Evolutionary conservation across 257 asterid genomes (phyloP).

Genomic region (Salvia splendens): DNA sequence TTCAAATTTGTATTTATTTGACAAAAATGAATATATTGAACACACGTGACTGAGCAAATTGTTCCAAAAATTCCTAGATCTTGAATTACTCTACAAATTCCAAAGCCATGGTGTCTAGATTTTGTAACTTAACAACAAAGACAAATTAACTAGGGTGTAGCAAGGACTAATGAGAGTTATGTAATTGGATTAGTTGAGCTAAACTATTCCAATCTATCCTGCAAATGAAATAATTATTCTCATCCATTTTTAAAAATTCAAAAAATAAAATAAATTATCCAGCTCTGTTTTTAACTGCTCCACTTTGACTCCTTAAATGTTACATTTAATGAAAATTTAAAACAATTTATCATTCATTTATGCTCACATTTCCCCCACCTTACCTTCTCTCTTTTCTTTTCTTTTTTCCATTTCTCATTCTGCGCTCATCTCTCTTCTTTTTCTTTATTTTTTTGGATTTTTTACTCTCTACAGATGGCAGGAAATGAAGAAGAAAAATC

Average conservation of each 20-base stretch:
- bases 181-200: slow-evolving; percentile 23
- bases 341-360: slow-evolving; percentile 33
- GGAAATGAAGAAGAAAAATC: slow-evolving; percentile 51
- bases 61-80: slow-evolving; percentile 2
- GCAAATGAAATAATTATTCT: neutral
- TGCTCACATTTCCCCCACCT: slow-evolving; percentile 24
- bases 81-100: slow-evolving; percentile 25
- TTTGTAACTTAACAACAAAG: slow-evolving; percentile 31
- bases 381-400: neutral
- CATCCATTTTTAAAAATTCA: slow-evolving; percentile 38
- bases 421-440: neutral
- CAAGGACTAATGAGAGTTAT: neutral
- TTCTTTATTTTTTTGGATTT: neutral
- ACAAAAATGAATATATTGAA: neutral
- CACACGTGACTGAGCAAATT: neutral
- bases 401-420: neutral
- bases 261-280: slow-evolving; percentile 10
- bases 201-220: neutral
- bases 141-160: slow-evolving; percentile 34
- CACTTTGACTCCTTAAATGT: slow-evolving; percentile 49
- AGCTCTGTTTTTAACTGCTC: slow-evolving; percentile 67
- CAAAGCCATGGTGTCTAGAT: slow-evolving; percentile 30
- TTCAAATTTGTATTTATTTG: neutral
- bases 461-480: slow-evolving; percentile 32
- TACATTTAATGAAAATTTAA: slow-evolving; percentile 35